phyloP scores from a whole-genome alignment of 2,329 filamentous ascomycete genomes.

The Trichophyton simii region DNA sequence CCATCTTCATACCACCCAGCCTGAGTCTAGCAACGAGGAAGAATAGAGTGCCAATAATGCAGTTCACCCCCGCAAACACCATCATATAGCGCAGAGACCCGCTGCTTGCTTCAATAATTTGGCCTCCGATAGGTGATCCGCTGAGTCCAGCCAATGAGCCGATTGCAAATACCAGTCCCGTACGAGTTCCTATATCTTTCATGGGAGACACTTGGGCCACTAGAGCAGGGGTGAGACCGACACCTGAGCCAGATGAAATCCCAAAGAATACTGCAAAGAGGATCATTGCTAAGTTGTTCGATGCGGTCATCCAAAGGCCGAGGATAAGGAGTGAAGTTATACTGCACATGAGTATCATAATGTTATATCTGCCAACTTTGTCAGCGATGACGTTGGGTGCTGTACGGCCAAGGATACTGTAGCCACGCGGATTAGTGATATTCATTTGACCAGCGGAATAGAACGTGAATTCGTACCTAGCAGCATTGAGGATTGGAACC shows the following conservation, averaged over 20 bases:
- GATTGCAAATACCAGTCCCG: not conserved
- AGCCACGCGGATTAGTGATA: not conserved
- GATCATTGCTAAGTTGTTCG: not conserved
- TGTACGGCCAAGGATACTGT: not conserved
- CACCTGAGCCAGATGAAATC: not conserved
- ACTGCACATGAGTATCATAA: not conserved
- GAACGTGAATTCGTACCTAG: not conserved
- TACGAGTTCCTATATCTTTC: not conserved
- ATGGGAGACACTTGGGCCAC: not conserved
- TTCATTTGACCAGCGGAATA: not conserved
- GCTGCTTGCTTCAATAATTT: not conserved
- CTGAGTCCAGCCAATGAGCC: not conserved
- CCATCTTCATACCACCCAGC: not conserved
- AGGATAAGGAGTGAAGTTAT: not conserved
- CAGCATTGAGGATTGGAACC: conserved; percentile 19
- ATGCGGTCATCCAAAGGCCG: not conserved
- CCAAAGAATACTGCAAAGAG: not conserved
- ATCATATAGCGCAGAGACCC: conserved; percentile 1
- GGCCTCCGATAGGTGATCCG: not conserved
- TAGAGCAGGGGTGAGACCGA: not conserved
- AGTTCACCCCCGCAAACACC: not conserved
- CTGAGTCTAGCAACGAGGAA: not conserved
- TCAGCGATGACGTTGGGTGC: conserved; percentile 1
- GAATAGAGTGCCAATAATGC: not conserved
- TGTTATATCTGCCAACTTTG: not conserved